These are phyloP conservation scores for Xylaria curta DNA, from an alignment of 495 filamentous ascomycete genomes.

Conservation along the genomic window DNA sequence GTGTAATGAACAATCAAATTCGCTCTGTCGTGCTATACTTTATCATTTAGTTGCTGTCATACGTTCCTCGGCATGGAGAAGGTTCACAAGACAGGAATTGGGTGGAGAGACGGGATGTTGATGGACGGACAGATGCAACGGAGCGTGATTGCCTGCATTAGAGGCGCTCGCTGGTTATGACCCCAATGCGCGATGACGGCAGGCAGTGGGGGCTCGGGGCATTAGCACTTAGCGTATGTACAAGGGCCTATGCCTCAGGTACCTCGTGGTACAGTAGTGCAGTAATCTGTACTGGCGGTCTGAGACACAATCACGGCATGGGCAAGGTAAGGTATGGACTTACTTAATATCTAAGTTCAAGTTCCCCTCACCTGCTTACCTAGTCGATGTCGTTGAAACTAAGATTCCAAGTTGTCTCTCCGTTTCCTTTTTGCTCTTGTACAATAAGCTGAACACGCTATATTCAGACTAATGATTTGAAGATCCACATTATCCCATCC, in stretches of 20 bases:
- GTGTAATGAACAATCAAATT: not conserved
- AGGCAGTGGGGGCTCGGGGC: not conserved
- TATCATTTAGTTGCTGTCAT: not conserved
- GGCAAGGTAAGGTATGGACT: too few species aligned
- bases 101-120: not conserved
- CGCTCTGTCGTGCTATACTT: not conserved
- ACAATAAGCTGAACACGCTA: not conserved
- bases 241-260: too few species aligned
- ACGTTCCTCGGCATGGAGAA: not conserved
- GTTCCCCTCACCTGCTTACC: too few species aligned
- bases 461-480: not conserved
- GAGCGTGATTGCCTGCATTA: slow-evolving; percentile 1
- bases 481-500: slow-evolving; percentile 12
- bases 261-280: not conserved
- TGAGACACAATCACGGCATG: too few species aligned
- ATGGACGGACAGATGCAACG: not conserved
- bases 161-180: not conserved
- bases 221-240: not conserved
- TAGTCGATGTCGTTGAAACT: not conserved
- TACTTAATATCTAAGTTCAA: too few species aligned
- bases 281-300: too few species aligned
- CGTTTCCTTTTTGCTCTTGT: not conserved
- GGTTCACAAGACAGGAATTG: not conserved
- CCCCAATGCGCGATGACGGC: slow-evolving; percentile 18
- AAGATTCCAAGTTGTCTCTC: not conserved